A percentile compares a stretch with the other conserved stretches of the same genome.
Conservation (phyloP, 2,329 filamentous ascomycete species). For the Trichoderma sp. region DNA sequence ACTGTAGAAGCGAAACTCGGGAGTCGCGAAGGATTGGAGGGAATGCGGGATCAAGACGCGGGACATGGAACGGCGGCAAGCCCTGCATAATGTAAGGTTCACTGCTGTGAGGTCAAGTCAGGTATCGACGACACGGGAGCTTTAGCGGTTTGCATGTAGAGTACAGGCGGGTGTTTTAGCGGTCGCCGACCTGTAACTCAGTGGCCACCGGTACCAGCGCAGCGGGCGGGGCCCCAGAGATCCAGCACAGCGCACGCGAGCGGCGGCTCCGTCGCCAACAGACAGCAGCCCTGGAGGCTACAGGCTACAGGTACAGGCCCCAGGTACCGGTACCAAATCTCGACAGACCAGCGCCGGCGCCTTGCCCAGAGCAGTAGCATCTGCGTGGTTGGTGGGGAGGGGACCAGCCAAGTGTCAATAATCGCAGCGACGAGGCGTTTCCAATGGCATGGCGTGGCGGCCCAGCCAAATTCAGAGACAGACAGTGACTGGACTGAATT, state of each 20-base stretch:
- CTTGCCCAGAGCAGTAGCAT: constrained; percentile 20
- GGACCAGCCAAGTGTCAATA: neutral
- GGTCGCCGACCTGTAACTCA: constrained; percentile 1
- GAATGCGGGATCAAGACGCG: neutral
- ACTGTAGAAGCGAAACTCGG: too few relatives aligned
- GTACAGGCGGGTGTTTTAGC: neutral
- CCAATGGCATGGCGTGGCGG: constrained; percentile 9
- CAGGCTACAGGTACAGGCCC: neutral
- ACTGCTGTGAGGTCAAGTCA: neutral
- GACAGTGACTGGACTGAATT: neutral
- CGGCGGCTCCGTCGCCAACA: constrained; percentile 5
- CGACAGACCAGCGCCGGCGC: constrained; percentile 7
- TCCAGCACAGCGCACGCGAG: constrained; percentile 16
- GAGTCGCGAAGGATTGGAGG: neutral
- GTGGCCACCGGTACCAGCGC: neutral
- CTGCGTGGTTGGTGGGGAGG: constrained; percentile 19
- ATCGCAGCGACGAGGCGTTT: constrained; percentile 1
- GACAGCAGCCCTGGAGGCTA: too few relatives aligned
- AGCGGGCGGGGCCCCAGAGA: constrained; percentile 17
- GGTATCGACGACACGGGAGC: neutral
- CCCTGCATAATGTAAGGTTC: neutral
- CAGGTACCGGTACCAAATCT: constrained; percentile 2
- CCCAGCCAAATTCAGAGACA: neutral
- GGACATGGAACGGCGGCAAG: neutral
- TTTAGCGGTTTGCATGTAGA: neutral